Evolutionary conservation across 208 protist genomes (phyloP), one percentile per base, ranked within the genome.

Genomic region (Novymonas esmeraldas): DNA sequence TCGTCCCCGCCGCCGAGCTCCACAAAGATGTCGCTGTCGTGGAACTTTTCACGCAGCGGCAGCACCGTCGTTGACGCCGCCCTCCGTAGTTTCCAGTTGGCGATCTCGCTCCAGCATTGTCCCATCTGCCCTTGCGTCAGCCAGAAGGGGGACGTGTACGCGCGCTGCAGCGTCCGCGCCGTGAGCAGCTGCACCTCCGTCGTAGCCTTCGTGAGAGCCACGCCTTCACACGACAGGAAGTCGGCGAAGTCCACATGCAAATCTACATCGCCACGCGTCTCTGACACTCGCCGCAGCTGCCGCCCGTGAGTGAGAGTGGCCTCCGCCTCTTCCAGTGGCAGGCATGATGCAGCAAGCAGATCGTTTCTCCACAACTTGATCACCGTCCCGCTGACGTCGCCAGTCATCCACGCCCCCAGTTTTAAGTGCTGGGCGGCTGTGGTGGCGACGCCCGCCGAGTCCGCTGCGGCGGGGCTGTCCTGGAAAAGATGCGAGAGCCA

Each of bases 61-160:
- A 62, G 28, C n/a, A 64, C 31, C 1, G n/a, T 22, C n/a, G 11
- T 2, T 14, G 29, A 28, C 6, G 24, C 22, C n/a, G n/a, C n/a
- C n/a, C n/a, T n/a, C n/a, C n/a, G n/a, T n/a, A n/a, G n/a, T n/a
- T n/a, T n/a, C n/a, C n/a, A n/a, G n/a, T n/a, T n/a, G n/a, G n/a
- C n/a, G n/a, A n/a, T n/a, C n/a, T n/a, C n/a, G n/a, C n/a, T n/a
- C n/a, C n/a, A n/a, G n/a, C n/a, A n/a, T n/a, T 20, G 20, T 46
- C 20, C 33, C 46, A 48, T 24, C 31, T 73, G 36, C 33, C 20
- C n/a, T 36, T 55, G 20, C 7, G 80, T 75, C 13, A 92, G 50
- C 86, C 86, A 92, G 69, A 92, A 92, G 3, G 83, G 86, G 0
- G 71, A 78, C 6, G 33, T 29, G 33, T 87, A 88, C 3, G 9